Percentiles rank a stretch among this genome's conserved stretches.
Evolutionary conservation across 176 grass and related monocot species (phyloP).

Genomic region (Bolboschoenus planiculmis): DNA sequence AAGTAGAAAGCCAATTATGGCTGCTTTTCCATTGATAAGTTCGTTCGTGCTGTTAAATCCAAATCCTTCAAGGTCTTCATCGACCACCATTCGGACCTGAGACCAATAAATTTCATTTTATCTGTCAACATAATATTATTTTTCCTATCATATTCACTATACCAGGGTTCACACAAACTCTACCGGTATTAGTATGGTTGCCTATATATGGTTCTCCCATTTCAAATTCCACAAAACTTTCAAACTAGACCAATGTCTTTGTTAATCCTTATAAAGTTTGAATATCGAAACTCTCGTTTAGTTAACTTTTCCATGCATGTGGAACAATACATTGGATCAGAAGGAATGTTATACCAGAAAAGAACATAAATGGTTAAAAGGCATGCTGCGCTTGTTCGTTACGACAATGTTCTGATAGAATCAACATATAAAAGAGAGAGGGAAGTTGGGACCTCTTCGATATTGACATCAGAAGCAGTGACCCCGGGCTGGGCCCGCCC

Average conservation of each 20-base stretch:
- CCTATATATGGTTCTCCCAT: background rate
- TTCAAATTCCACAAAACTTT: background rate
- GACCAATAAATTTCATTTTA: conserved; percentile 6
- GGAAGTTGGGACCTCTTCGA: conserved; percentile 60
- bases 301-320: background rate
- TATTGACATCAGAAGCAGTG: conserved; percentile 90
- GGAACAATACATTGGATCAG: background rate
- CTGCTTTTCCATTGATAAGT: conserved; percentile 81
- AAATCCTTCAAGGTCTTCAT: conserved; percentile 79
- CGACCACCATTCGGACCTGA: conserved; percentile 91
- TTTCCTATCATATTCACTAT: background rate
- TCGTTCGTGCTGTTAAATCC: conserved; percentile 73
- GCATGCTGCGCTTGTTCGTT: background rate
- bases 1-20: conserved; percentile 88
- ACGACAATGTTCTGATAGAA: background rate
- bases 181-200: background rate
- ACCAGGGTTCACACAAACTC: background rate
- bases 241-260: background rate
- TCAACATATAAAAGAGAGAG: background rate
- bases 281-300: background rate
- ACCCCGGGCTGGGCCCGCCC: conserved; percentile 81
- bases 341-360: background rate
- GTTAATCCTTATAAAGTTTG: background rate
- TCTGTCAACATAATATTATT: background rate
- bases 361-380: background rate